Base-by-base conservation (phyloP, 495 filamentous ascomycete genomes). In the Annulohypoxylon nitens region DNA sequence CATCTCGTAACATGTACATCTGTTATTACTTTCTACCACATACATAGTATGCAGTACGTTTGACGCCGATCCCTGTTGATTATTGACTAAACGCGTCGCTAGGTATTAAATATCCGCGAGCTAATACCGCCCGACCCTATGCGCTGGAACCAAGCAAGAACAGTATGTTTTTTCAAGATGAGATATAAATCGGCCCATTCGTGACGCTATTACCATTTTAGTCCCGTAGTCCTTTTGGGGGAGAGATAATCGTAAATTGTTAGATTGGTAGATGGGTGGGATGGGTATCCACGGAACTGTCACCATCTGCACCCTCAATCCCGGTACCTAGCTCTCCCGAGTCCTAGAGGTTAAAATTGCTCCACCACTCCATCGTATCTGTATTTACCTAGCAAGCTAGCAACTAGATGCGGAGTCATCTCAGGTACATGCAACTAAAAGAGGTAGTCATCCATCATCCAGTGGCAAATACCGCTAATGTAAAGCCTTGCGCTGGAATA, bases 21-120 rank as follows among this genome's bases (percentile, higher is more conserved):
- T 11, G 1, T 43, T n/a, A 43, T 43, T 43, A 43, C 11, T 43
- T 43, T 39, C 36, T 23, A 3, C 30, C 30, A 30, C 30, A 30
- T 30, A 30, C 30, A 30, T 30, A 30, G 30, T 30, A 30, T 30
- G 5, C 30, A 30, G 30, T 30, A 30, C 64, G 45, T 59, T 67
- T 68, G 64, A 64, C 67, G 53, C 67, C 63, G 67, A 75, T 75
- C 67, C 51, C 37, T 67, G 51, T 34, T 34, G 33, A 61, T 48
- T 64, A 64, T 75, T 67, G 63, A 67, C 63, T 30, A 60, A 18
- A 55, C 63, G 36, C 67, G 41, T 63, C 41, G 30, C 8, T 62
- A 67, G 23, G 61, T 12, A 47, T 37, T 12, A n/a, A 16, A 67
- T 50, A 63, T 63, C 51, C 39, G 61, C 61, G 62, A 65, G 33